Evolutionary conservation across 352 stramenopile genomes (phyloP), one percentile per base, ranked within the genome.

Genomic region (Plasmopara viticola): DNA sequence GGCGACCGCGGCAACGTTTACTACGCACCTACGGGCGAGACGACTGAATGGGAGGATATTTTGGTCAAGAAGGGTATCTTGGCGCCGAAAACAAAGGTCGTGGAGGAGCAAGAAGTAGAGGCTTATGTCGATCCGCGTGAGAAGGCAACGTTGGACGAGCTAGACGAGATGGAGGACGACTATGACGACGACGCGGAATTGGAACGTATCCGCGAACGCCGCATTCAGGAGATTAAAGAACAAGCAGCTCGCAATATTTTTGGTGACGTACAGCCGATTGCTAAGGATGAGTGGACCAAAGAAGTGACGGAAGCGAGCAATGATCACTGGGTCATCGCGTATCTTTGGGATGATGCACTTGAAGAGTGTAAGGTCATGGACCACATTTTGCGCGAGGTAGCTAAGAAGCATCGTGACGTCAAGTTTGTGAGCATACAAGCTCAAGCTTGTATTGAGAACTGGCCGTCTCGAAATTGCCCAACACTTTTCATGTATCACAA

Each of bases 361-460:
- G 71, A 94, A 48, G 90, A 96, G 54, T 96, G 87, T 74, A 88
- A 91, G 33, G 69, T 97, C 40, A 93, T 97, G 82, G 87, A 96
- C 53, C 73, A 93, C 53, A 68, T 91, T 25, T 73, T 97, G 13
- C 75, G 82, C 7, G 72, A 69, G 14, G 73, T 97, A 15, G 87
- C 86, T 17, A 78, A 77, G 56, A 86, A 83, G 50, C 87, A 97
- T 61, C 78, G 78, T 50, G 85, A 95, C 52, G 73, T 97, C 53
- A 97, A 97, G 67, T 96, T 97, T 51, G 84, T 97, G 51, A 94
- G 86, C 60, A 97, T 97, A 56, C 84, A 93, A 51, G 87, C 83
- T 29, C 84, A 90, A 51, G 76, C 85, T 7, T 92, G 83, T 28
- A 88, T 97, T 43, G 87, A 97, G 65, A 97, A 97, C 65, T 97